These are phyloP conservation scores for Acacia acuminata DNA, from an alignment of 306 rosid genomes.

Conservation along the genomic window DNA sequence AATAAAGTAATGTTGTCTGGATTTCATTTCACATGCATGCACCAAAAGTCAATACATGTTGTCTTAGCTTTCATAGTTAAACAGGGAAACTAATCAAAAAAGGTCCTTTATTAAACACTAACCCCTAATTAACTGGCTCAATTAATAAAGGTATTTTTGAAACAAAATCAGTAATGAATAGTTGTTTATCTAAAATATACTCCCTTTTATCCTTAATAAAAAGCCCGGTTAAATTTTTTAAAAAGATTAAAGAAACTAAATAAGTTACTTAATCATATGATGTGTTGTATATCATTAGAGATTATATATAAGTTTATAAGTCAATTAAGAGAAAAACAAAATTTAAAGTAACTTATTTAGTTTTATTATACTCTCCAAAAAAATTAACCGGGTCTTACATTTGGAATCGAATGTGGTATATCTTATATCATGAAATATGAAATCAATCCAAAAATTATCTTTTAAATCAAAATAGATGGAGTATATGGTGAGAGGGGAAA, in stretches of 20 bases:
- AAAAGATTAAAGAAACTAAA: too few species aligned
- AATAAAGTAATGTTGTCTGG: slow-evolving; percentile 82
- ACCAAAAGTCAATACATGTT: slow-evolving; percentile 1
- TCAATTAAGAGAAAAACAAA: too few species aligned
- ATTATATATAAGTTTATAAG: too few species aligned
- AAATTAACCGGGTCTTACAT: rapidly evolving
- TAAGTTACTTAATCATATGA: too few species aligned
- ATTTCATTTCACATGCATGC: slow-evolving; percentile 39
- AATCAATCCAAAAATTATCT: not conserved
- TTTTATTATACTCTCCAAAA: too few species aligned
- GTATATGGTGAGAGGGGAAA: not conserved
- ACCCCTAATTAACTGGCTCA: not conserved
- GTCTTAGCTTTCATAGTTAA: not conserved
- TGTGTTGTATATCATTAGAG: too few species aligned
- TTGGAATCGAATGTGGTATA: too few species aligned
- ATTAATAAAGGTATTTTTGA: not conserved
- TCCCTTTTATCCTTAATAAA: too few species aligned
- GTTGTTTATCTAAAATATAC: too few species aligned
- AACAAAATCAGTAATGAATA: too few species aligned
- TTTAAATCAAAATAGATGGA: not conserved
- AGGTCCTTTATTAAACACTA: not conserved
- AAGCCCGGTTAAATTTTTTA: too few species aligned
- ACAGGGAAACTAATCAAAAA: not conserved
- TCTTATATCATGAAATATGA: not conserved
- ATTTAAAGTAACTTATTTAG: too few species aligned